Evolutionary conservation across 1,284 basidiomycete species (phyloP), one percentile per base, ranked within the genome.

Genomic region (Hortiboletus rubellus): DNA sequence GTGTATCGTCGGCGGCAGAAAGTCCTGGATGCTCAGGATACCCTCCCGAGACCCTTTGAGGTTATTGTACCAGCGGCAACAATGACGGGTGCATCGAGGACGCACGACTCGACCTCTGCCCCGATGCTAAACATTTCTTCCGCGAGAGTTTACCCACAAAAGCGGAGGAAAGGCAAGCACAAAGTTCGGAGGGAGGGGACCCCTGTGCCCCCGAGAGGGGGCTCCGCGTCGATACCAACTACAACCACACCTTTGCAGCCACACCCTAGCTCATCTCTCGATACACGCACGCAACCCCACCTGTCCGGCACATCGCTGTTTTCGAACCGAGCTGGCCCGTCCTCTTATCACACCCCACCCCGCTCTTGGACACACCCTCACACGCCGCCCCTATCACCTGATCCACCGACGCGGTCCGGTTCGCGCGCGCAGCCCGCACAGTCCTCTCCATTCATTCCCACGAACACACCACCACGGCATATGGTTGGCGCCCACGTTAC

Each of bases 31-130:
- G 61, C 60, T 2, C 68, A 69, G 45, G 68, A 72, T 22, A 64
- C 64, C 17, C 55, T 54, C 24, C 69, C 70, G 10, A 68, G 69
- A 43, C 68, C 68, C 2, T 69, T 66, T 48, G 60, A 58, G n/a
- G 17, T 53, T n/a, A 37, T 12, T 1, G 53, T 59, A 22, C 64
- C 66, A 4, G 56, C 54, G 17, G 40, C 52, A 17, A 57, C 36
- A 22, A 24, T 15, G 38, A 47, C 52, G 14, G 46, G 11, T 12
- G 9, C 51, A 8, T 50, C 33, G 30, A 40, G 31, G 30, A 48
- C 31, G 44, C 47, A 17, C 22, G 18, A 24, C 27, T 3, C 9
- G 9, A 41, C 45, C 10, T 47, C 56, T 30, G 3, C 30, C 5
- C 54, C 59, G 7, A 43, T 54, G n/a, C 36, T 58, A 3, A 44